Evolutionary conservation across 768 basidiomycete genomes (phyloP).

Genomic region (Gloeopeniophorella convolvens): DNA sequence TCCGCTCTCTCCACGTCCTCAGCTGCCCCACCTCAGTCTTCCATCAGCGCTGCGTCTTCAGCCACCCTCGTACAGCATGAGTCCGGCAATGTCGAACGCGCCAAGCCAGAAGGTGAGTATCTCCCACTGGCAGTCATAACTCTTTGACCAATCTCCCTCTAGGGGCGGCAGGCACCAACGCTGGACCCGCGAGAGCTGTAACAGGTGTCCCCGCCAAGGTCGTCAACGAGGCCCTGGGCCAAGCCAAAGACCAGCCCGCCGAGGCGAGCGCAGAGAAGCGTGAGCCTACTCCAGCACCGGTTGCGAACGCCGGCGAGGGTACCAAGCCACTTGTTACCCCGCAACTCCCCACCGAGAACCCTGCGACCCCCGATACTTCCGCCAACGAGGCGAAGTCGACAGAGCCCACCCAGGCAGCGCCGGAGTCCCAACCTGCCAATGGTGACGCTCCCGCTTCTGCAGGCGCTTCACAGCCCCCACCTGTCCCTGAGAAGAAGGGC

Average conservation of each 20-base stretch:
- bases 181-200: neutral
- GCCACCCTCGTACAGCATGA: constrained; percentile 3
- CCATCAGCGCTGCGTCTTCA: neutral
- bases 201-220: neutral
- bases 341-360: neutral
- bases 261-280: neutral
- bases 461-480: neutral
- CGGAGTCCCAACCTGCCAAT: neutral
- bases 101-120: constrained; percentile 1
- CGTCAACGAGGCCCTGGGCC: too few relatives aligned
- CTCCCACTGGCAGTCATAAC: neutral
- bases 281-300: neutral
- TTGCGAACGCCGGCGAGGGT: neutral
- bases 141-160: neutral
- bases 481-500: neutral
- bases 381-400: neutral
- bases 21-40: neutral
- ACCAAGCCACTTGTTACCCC: neutral
- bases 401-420: neutral
- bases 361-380: neutral
- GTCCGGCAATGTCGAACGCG: neutral
- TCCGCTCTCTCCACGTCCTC: neutral
- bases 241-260: neutral
- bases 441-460: neutral
- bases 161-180: neutral